Conservation (phyloP, 345 rosid species). For the Kernera saxatilis region DNA sequence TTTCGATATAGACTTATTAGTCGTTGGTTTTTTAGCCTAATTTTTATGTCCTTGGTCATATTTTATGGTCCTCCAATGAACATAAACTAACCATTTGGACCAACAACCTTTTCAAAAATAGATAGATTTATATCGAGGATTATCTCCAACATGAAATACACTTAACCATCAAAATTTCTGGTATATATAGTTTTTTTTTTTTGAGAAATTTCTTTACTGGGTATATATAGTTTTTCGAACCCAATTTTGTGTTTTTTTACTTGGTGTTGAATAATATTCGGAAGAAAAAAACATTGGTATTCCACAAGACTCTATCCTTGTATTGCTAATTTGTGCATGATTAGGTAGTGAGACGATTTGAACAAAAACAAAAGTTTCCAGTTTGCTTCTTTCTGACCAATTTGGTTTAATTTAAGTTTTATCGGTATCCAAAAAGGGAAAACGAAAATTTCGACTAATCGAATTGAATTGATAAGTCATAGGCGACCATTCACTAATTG, state of each 20-base stretch:
- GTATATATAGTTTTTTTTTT: neutral
- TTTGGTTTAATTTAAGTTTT: neutral
- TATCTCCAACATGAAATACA: neutral
- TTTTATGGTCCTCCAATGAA: neutral
- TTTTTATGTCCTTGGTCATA: neutral
- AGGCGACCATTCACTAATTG: constrained; percentile 2
- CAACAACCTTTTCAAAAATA: neutral
- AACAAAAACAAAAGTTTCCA: neutral
- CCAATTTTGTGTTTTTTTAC: neutral
- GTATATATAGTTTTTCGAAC: neutral
- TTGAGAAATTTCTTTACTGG: too few relatives aligned
- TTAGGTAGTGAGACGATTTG: neutral
- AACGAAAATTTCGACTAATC: too few relatives aligned
- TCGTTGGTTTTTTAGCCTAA: neutral
- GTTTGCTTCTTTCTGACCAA: neutral
- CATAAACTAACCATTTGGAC: neutral
- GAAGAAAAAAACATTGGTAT: neutral
- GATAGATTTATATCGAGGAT: neutral
- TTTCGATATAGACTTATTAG: too few relatives aligned
- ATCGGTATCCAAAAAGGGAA: neutral
- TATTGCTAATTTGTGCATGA: neutral
- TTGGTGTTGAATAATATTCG: neutral
- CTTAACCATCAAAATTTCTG: neutral
- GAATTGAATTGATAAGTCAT: neutral
- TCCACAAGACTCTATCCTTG: neutral